Evolutionary conservation across 257 asterid species (phyloP), one percentile per base, ranked within the genome.

Genomic region (Prunella vulgaris): DNA sequence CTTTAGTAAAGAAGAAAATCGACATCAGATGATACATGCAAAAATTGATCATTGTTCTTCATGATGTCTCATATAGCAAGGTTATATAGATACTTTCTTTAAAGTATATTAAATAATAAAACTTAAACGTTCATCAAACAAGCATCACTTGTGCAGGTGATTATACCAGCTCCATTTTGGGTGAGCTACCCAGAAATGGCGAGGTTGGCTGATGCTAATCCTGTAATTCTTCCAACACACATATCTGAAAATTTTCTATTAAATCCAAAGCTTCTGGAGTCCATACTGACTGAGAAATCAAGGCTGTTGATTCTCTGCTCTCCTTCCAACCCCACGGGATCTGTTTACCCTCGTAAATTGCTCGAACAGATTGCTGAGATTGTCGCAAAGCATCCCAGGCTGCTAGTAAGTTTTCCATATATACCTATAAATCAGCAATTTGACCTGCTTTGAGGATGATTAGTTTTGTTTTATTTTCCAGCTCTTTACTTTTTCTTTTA

Each of bases 141-240:
- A 24, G 48, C 51, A 42, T 64, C 69, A 48, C 72, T 30, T 74
- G 9, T 63, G 60, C 89, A 93, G 99, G 99, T 94, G 66, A 49
- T 94, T n/a, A 87, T 94, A 69, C 99, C 97, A 15, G 96, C 96
- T 53, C 97, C 99, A 17, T 94, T 71, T 74, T 94, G 97, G 97
- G 99, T 94, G 76, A 94, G 99, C 83, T 94, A 91, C 84, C 97
- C 97, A 27, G 97, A 94, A 82, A 91, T 94, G 88, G 97, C 97
- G 51, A 86, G 96, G 79, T 70, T 94, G 82, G 97, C 99, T 1
- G 99, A 94, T 78, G 97, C 99, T 40, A 80, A 73, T 13, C 99
- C 99, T 18, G 92, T 94, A 53, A 84, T 91, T 70, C 84, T 94
- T 67, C 97, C 89, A 5, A 87, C 97, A 0, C 66, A 51, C 77